A percentile compares a stretch with the other conserved stretches of the same genome.
Conservation (phyloP, 139 green algal genomes). For the Chlamydomonas urium region DNA sequence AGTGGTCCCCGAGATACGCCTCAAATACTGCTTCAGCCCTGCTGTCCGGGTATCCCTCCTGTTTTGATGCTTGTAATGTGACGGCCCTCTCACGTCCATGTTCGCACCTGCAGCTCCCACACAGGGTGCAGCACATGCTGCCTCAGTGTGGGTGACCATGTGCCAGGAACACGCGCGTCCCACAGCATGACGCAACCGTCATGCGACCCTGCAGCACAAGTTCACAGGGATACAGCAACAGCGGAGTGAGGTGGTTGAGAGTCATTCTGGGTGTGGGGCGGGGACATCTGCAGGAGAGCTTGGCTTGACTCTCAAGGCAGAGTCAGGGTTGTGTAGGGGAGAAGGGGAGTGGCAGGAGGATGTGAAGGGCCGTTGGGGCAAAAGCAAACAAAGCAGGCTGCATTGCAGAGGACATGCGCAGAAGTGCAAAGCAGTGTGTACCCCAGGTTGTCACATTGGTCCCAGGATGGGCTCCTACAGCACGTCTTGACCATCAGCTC, state of each 20-base stretch:
- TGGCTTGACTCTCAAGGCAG: no score
- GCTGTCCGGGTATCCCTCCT: neutral
- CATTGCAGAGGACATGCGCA: no score
- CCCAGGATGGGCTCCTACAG: no score
- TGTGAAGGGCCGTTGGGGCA: neutral
- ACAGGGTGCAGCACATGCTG: constrained; percentile 2
- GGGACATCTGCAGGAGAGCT: no score
- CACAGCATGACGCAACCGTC: neutral
- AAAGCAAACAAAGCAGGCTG: neutral
- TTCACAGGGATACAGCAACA: neutral
- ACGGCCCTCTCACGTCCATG: neutral
- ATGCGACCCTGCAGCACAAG: neutral
- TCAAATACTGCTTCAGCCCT: no score
- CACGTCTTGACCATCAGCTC: no score
- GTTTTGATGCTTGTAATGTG: neutral
- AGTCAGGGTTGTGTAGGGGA: no score
- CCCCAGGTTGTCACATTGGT: no score
- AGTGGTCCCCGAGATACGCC: no score
- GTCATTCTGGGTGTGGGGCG: no score
- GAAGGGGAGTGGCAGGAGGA: neutral
- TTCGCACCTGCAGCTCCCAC: neutral
- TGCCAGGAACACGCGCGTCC: neutral
- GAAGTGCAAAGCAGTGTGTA: no score
- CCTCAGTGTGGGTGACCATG: neutral
- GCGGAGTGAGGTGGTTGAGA: neutral